Conservation (phyloP, 164 flowering plant species). For the Euptelea pleiosperma region DNA sequence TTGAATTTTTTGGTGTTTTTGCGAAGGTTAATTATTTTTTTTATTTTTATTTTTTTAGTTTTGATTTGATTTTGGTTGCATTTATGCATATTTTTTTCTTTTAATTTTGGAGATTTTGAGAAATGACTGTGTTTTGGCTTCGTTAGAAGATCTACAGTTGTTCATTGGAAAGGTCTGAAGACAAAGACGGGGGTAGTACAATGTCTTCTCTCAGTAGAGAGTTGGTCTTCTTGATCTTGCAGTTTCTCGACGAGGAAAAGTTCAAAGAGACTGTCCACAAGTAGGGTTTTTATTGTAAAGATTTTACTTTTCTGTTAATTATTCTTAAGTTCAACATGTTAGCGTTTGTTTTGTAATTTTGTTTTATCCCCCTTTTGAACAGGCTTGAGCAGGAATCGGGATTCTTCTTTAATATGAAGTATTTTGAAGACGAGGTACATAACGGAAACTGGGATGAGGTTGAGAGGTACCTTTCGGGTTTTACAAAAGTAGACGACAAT, state of each 20-base stretch:
- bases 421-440: slow-evolving; percentile 75
- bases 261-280: no score
- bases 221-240: slow-evolving; percentile 72
- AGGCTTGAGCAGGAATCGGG: slow-evolving; percentile 94
- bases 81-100: neutral
- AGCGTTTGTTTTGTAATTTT: no score
- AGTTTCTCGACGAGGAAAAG: slow-evolving; percentile 82
- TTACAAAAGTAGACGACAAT: slow-evolving; percentile 79
- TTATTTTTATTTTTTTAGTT: neutral
- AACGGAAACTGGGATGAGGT: slow-evolving; percentile 90
- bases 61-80: neutral
- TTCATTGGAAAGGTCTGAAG: neutral
- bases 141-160: slow-evolving; percentile 15
- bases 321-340: no score
- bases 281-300: no score
- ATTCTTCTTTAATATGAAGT: slow-evolving; percentile 85
- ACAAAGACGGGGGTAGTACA: slow-evolving; percentile 14
- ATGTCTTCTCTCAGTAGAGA: slow-evolving; percentile 84
- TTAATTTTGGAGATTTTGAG: neutral
- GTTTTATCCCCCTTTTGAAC: neutral
- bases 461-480: slow-evolving; percentile 79
- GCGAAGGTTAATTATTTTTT: neutral
- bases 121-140: neutral
- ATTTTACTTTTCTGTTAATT: neutral
- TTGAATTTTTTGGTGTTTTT: neutral